Conservation (phyloP, 2,329 filamentous ascomycete species). For the Fusarium palustre region DNA sequence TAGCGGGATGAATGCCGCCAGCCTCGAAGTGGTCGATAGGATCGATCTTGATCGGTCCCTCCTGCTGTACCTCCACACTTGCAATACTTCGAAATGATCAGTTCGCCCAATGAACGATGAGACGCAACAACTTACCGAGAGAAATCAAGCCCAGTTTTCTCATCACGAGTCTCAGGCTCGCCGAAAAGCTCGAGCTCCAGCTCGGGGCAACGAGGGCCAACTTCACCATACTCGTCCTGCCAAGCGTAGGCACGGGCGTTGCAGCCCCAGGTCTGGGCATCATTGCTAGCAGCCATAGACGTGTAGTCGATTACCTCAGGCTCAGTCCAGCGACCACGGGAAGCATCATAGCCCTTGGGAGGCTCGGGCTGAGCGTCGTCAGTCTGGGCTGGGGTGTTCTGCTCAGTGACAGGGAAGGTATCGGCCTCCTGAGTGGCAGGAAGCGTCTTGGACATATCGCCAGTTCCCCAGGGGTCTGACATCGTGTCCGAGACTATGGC, state of each 20-base stretch:
- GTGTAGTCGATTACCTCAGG: conserved; percentile 63
- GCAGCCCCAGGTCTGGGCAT: conserved; percentile 57
- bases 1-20: conserved; percentile 85
- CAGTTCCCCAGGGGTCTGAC: conserved; percentile 28
- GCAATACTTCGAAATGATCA: conserved; percentile 60
- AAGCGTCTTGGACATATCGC: conserved; percentile 16
- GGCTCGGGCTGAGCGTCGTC: conserved; percentile 1
- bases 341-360: conserved; percentile 53
- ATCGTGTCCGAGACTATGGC: conserved; percentile 8
- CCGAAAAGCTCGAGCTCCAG: conserved; percentile 84
- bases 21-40: conserved; percentile 73
- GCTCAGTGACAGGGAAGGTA: not conserved
- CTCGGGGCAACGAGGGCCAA: conserved; percentile 76
- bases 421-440: not conserved
- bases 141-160: conserved; percentile 70
- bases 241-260: conserved; percentile 82
- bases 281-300: conserved; percentile 34
- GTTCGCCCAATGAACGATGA: conserved; percentile 33
- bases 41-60: conserved; percentile 64
- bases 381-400: not conserved
- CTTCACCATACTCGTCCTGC: conserved; percentile 85
- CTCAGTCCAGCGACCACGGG: conserved; percentile 58
- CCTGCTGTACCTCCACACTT: conserved; percentile 67
- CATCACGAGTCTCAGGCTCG: conserved; percentile 60
- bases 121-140: conserved; percentile 61